Evolutionary conservation across 164 flowering plant species (phyloP).

Genomic region (Macadamia integrifolia): DNA sequence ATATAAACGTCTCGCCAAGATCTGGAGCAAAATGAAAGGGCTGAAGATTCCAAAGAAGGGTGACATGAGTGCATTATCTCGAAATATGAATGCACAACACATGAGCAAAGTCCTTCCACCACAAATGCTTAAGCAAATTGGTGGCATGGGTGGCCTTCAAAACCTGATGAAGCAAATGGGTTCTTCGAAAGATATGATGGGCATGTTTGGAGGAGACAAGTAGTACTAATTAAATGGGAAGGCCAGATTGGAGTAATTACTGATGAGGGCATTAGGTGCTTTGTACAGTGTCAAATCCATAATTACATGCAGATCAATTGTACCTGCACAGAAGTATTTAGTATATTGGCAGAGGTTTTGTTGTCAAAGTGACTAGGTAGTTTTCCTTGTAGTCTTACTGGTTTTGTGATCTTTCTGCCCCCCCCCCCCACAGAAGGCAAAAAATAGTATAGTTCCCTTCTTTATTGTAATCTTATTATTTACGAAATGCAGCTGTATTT

Average conservation of each 20-base stretch:
- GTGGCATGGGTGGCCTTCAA: slow-evolving; percentile 94
- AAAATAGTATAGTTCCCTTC: no score
- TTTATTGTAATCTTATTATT: no score
- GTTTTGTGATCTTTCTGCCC: no score
- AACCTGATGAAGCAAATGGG: slow-evolving; percentile 98
- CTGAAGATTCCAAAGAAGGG: slow-evolving; percentile 96
- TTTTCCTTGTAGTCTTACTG: neutral
- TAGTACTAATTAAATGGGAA: slow-evolving; percentile 7
- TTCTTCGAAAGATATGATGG: slow-evolving; percentile 78
- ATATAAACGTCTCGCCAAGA: slow-evolving; percentile 90
- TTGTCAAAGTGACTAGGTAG: neutral
- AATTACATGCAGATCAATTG: neutral
- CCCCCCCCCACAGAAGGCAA: no score
- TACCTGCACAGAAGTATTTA: neutral
- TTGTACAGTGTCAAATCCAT: neutral
- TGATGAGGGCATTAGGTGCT: neutral
- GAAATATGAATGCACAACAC: slow-evolving; percentile 93
- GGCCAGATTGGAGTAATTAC: neutral
- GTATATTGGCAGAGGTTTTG: neutral
- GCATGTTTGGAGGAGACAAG: slow-evolving; percentile 75
- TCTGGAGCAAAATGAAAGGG: slow-evolving; percentile 98
- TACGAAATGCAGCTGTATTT: no score
- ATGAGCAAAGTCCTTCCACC: slow-evolving; percentile 97
- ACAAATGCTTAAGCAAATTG: slow-evolving; percentile 90
- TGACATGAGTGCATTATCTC: slow-evolving; percentile 83